These are phyloP conservation scores for Musa schizocarpa DNA, from an alignment of 176 grass and related monocot species.

Conservation along the genomic window DNA sequence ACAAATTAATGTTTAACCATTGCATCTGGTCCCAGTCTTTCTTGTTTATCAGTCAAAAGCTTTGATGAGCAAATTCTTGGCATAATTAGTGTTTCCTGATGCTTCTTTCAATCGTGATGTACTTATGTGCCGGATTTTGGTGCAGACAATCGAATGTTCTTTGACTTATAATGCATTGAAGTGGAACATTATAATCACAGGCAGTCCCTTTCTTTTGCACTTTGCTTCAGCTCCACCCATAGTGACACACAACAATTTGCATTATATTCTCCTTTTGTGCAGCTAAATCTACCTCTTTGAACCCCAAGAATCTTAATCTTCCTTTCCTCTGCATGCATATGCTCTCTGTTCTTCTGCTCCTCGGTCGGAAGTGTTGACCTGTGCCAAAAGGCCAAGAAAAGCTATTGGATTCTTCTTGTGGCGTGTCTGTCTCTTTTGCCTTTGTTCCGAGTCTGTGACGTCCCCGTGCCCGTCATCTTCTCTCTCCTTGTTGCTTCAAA, in stretches of 20 bases:
- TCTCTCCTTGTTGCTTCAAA: too few species aligned
- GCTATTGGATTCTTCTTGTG: too few species aligned
- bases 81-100: background rate
- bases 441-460: background rate
- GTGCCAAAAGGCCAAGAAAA: too few species aligned
- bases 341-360: background rate
- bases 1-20: too few species aligned
- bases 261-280: background rate
- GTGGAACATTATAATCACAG: background rate
- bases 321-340: background rate
- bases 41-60: too few species aligned
- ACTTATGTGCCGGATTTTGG: too few species aligned
- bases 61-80: too few species aligned
- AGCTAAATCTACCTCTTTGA: background rate
- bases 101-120: background rate
- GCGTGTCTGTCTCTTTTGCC: background rate
- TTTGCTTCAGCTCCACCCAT: slow-evolving; percentile 4
- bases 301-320: background rate
- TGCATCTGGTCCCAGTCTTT: too few species aligned
- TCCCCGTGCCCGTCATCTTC: too few species aligned
- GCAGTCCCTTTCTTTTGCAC: background rate
- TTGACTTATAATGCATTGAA: background rate
- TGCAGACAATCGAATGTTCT: background rate
- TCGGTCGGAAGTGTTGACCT: too few species aligned
- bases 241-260: slow-evolving; percentile 5